Conservation (phyloP, 305 asterid genomes). For the Ajuga reptans region DNA sequence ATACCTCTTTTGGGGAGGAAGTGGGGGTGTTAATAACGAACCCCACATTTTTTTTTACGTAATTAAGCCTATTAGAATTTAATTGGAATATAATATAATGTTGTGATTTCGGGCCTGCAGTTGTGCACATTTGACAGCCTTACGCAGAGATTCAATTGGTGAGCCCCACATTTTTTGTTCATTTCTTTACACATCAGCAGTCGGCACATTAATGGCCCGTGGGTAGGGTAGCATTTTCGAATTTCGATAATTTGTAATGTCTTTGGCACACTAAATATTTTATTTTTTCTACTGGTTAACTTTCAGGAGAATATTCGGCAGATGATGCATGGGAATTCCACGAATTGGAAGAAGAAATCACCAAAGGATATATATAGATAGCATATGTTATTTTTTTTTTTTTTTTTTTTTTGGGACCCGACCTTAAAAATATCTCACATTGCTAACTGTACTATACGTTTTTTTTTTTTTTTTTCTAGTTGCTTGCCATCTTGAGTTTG, state of each 20-base stretch:
- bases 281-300: not conserved
- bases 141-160: constrained; percentile 91
- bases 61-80: too few relatives aligned
- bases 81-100: not conserved
- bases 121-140: constrained; percentile 85
- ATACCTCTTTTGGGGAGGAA: too few relatives aligned
- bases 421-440: not conserved
- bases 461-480: too few relatives aligned
- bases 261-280: too few relatives aligned
- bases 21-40: too few relatives aligned
- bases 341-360: constrained; percentile 73
- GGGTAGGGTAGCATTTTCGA: too few relatives aligned
- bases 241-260: too few relatives aligned
- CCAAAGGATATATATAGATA: constrained; percentile 57
- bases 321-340: constrained; percentile 90
- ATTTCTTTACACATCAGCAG: not conserved
- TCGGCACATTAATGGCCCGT: too few relatives aligned
- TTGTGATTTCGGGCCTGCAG: constrained; percentile 32
- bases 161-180: constrained; percentile 9
- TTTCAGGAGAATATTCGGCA: constrained; percentile 70
- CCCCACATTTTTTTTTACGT: too few relatives aligned
- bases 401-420: not conserved
- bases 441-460: too few relatives aligned
- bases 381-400: not conserved
- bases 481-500: too few relatives aligned